phyloP scores from a whole-genome alignment of 352 stramenopile species.

The Globisporangium splendens region DNA sequence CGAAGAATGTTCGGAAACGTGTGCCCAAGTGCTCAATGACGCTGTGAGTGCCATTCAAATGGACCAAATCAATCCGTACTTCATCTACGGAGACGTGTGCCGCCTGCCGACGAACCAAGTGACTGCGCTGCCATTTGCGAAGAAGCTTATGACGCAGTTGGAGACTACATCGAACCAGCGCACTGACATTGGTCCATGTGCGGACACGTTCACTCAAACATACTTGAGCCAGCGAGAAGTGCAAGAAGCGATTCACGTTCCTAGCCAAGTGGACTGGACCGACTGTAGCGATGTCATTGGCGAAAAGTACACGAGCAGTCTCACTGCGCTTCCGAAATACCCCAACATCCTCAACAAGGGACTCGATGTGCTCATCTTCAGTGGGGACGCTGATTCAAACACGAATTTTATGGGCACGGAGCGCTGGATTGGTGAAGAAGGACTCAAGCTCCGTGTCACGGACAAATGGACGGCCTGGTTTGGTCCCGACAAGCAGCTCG shows the following conservation, averaged over 20 bases:
- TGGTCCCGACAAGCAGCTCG: slow-evolving; percentile 68
- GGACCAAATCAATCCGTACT: slow-evolving; percentile 60
- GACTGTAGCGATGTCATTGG: slow-evolving; percentile 22
- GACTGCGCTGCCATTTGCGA: slow-evolving; percentile 33
- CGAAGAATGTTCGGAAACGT: slow-evolving; percentile 34
- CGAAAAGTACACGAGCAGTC: slow-evolving; percentile 1
- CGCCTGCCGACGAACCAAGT: slow-evolving; percentile 49
- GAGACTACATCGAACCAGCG: slow-evolving; percentile 24
- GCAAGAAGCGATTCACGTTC: slow-evolving; percentile 50
- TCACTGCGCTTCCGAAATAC: slow-evolving; percentile 52
- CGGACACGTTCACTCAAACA: slow-evolving; percentile 51
- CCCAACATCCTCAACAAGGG: slow-evolving; percentile 38
- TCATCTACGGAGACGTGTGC: slow-evolving; percentile 72
- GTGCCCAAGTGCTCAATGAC: slow-evolving; percentile 37
- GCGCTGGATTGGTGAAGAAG: slow-evolving; percentile 58
- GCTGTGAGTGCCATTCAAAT: slow-evolving; percentile 35
- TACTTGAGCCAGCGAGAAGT: slow-evolving; percentile 56
- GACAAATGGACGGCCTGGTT: slow-evolving; percentile 54
- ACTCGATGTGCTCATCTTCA: slow-evolving; percentile 63
- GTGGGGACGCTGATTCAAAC: slow-evolving; percentile 60
- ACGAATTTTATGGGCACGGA: slow-evolving; percentile 85
- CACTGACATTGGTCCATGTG: slow-evolving; percentile 48
- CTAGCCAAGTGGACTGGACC: slow-evolving; percentile 40
- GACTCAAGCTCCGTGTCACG: slow-evolving; percentile 38
- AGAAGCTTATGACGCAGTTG: slow-evolving; percentile 24